Percentiles rank a stretch among this genome's conserved stretches.
Evolutionary conservation across 1,284 basidiomycete genomes (phyloP).

Genomic region (Tylopilus sp.): DNA sequence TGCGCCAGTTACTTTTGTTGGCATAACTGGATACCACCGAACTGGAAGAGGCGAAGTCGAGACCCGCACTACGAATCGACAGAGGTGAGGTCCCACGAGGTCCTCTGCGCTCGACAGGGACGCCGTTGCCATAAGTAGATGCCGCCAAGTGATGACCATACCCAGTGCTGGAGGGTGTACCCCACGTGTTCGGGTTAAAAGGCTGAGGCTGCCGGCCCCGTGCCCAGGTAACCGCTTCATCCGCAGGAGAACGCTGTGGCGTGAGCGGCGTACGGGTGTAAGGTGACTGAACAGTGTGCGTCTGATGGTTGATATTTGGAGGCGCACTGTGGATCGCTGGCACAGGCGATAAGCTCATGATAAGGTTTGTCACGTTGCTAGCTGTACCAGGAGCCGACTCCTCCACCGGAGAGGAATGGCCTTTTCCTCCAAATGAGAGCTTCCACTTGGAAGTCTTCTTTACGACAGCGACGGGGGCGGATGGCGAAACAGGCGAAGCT

Average conservation of each 20-base stretch:
- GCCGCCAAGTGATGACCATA: conserved; percentile 10
- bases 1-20: conserved; percentile 63
- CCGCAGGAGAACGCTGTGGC: conserved; percentile 37
- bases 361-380: conserved; percentile 63
- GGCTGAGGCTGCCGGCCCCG: conserved; percentile 32
- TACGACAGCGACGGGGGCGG: conserved; percentile 14
- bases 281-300: conserved; percentile 23
- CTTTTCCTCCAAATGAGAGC: conserved; percentile 57
- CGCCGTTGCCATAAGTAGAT: conserved; percentile 11
- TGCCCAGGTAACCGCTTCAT: conserved; percentile 32
- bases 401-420: conserved; percentile 48
- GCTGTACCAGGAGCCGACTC: conserved; percentile 49
- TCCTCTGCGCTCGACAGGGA: conserved; percentile 21
- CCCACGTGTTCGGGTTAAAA: conserved; percentile 19
- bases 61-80: conserved; percentile 49
- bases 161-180: conserved; percentile 12
- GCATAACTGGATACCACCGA: conserved; percentile 23
- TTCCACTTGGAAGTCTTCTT: conserved; percentile 84
- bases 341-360: conserved; percentile 50
- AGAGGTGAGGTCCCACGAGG: conserved; percentile 24
- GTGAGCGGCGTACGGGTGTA: conserved; percentile 32
- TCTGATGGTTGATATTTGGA: conserved; percentile 16
- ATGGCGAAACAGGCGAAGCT: conserved; percentile 6
- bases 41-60: conserved; percentile 19
- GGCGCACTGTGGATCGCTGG: conserved; percentile 13